These are phyloP conservation scores for Globisporangium cystogenes DNA, from an alignment of 352 stramenopile species.

Conservation along the genomic window DNA sequence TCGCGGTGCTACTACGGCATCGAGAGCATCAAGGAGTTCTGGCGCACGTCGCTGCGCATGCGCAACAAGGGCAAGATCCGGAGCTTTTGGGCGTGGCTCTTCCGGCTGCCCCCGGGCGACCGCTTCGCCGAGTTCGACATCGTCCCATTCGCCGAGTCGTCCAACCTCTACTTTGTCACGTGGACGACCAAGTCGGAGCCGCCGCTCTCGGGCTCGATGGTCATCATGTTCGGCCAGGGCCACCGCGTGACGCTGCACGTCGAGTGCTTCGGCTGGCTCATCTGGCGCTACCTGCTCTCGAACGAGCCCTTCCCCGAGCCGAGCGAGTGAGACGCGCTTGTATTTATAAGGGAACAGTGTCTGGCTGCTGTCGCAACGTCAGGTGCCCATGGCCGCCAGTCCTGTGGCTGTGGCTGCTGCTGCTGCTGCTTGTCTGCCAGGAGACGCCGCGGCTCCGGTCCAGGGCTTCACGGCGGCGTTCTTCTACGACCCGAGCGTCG, in stretches of 20 bases:
- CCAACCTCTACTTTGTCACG: conserved; percentile 79
- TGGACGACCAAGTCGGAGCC: conserved; percentile 82
- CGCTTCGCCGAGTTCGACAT: conserved; percentile 75
- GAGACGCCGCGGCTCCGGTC: background rate
- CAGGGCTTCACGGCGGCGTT: conserved; percentile 14
- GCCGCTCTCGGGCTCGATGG: conserved; percentile 64
- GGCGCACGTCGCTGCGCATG: conserved; percentile 78
- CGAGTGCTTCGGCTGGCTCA: conserved; percentile 82
- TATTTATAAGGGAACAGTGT: too few relatives aligned
- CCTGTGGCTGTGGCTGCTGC: too few relatives aligned
- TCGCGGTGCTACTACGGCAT: conserved; percentile 84
- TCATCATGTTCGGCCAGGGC: conserved; percentile 82
- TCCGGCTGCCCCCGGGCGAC: conserved; percentile 66
- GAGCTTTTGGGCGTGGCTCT: conserved; percentile 83
- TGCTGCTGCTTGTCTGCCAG: too few relatives aligned
- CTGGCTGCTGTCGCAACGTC: too few relatives aligned
- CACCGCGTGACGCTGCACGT: conserved; percentile 81
- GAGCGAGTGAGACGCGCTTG: conserved; percentile 27
- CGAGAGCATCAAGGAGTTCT: conserved; percentile 86
- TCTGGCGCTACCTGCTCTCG: conserved; percentile 80
- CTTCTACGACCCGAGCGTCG: conserved; percentile 11
- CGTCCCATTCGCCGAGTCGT: conserved; percentile 61
- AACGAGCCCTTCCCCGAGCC: conserved; percentile 76
- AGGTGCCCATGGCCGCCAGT: too few relatives aligned
- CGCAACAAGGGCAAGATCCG: conserved; percentile 87